phyloP scores from a whole-genome alignment of 2,329 filamentous ascomycete genomes.

The Curvularia sp. region DNA sequence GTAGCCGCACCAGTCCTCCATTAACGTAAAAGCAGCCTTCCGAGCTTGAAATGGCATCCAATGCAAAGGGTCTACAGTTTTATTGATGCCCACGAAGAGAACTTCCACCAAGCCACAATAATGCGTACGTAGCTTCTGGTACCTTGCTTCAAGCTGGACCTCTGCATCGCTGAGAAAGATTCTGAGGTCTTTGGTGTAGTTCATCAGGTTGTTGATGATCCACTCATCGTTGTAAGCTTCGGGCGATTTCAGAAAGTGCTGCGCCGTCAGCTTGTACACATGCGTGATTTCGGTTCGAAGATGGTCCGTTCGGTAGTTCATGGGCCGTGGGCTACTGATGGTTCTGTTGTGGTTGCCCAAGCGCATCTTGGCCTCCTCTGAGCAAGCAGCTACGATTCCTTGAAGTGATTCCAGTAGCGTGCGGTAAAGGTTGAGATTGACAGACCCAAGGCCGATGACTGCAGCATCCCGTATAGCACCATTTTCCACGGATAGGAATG shows the following conservation, averaged over 20 bases:
- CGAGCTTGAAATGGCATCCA: slow-evolving; percentile 99
- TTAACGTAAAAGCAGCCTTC: slow-evolving; percentile 92
- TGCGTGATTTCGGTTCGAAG: slow-evolving; percentile 94
- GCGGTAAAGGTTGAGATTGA: slow-evolving; percentile 92
- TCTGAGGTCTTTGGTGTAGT: slow-evolving; percentile 89
- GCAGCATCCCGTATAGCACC: slow-evolving; percentile 86
- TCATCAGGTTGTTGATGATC: slow-evolving; percentile 86
- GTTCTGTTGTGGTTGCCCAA: slow-evolving; percentile 80
- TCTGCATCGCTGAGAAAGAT: slow-evolving; percentile 94
- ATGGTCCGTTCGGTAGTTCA: slow-evolving; percentile 84
- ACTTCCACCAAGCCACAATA: slow-evolving; percentile 95
- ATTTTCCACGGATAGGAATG: slow-evolving; percentile 80
- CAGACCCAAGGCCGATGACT: slow-evolving; percentile 89
- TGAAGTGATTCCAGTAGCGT: slow-evolving; percentile 90
- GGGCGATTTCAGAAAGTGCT: slow-evolving; percentile 81
- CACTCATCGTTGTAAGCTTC: slow-evolving; percentile 87
- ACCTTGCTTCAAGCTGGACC: slow-evolving; percentile 93
- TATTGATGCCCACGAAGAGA: slow-evolving; percentile 88
- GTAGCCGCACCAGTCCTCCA: slow-evolving; percentile 99
- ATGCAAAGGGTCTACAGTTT: slow-evolving; percentile 80
- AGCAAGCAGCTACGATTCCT: slow-evolving; percentile 83
- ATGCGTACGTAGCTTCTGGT: slow-evolving; percentile 87
- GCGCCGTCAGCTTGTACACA: slow-evolving; percentile 91
- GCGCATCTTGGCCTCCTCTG: slow-evolving; percentile 84
- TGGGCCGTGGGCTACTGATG: slow-evolving; percentile 75